Conservation (phyloP, 352 stramenopile species). For the Paralagenidium karlingii region DNA sequence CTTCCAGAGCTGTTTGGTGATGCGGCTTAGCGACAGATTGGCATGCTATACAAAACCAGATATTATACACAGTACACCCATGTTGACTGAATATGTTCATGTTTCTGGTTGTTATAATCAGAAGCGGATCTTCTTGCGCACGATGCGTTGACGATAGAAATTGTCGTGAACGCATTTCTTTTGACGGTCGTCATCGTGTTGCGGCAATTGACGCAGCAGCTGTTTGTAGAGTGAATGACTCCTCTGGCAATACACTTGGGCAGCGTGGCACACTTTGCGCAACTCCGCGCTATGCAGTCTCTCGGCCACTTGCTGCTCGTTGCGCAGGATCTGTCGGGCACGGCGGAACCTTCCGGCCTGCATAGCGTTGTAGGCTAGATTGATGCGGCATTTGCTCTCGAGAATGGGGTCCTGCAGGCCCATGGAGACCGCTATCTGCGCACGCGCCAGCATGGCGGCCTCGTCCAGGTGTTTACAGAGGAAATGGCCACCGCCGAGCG, state of each 20-base stretch:
- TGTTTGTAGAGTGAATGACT: slow-evolving; percentile 47
- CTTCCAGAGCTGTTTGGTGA: no score
- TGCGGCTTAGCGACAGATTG: no score
- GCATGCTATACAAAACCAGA: no score
- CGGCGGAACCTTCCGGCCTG: slow-evolving; percentile 46
- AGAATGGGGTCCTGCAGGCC: slow-evolving; percentile 59
- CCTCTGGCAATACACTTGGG: slow-evolving; percentile 52
- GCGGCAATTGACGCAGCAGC: slow-evolving; percentile 14
- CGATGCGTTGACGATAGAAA: slow-evolving; percentile 70
- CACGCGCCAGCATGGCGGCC: slow-evolving; percentile 54
- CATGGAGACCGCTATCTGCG: slow-evolving; percentile 69
- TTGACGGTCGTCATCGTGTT: slow-evolving; percentile 8
- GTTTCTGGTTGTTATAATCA: no score
- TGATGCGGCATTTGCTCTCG: slow-evolving; percentile 73
- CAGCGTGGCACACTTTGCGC: slow-evolving; percentile 40
- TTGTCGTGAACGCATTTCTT: slow-evolving; percentile 33
- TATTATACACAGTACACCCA: no score
- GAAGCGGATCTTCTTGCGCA: slow-evolving; percentile 18
- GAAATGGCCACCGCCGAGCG: slow-evolving; percentile 67
- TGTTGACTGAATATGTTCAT: no score
- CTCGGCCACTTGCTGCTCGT: slow-evolving; percentile 27
- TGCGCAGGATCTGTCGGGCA: slow-evolving; percentile 30
- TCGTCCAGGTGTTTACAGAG: slow-evolving; percentile 58
- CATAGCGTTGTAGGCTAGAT: slow-evolving; percentile 72
- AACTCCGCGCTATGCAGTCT: slow-evolving; percentile 42